These are phyloP conservation scores for Crotalaria pallida DNA, from an alignment of 306 rosid genomes.

Conservation along the genomic window DNA sequence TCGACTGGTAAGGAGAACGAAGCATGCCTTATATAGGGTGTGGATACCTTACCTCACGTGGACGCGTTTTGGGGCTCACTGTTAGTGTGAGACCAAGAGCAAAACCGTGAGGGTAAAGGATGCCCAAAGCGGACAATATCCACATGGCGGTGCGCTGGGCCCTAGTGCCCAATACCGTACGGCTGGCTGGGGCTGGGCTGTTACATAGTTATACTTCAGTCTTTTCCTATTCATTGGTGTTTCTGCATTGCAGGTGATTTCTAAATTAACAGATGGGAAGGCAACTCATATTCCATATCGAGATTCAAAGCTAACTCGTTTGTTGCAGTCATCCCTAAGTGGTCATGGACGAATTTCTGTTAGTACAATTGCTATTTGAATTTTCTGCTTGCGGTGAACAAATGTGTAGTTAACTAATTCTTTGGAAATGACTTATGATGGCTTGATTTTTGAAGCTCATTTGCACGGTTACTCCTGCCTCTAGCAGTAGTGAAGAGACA, in stretches of 20 bases:
- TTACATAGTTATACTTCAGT: not conserved
- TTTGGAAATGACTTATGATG: slow-evolving; percentile 11
- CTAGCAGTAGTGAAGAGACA: slow-evolving; percentile 91
- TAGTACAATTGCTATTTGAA: slow-evolving; percentile 25
- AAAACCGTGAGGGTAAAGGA: too few species aligned
- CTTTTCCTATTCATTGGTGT: not conserved
- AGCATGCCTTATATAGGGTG: too few species aligned
- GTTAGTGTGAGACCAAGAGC: too few species aligned
- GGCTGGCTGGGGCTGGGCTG: too few species aligned
- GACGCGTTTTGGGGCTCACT: too few species aligned
- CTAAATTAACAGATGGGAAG: slow-evolving; percentile 80
- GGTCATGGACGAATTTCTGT: slow-evolving; percentile 94
- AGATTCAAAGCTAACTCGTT: slow-evolving; percentile 86
- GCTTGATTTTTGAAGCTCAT: slow-evolving; percentile 54
- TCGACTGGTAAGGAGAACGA: too few species aligned
- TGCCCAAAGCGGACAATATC: too few species aligned
- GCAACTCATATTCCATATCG: slow-evolving; percentile 87
- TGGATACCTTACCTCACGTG: too few species aligned
- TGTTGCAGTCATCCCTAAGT: slow-evolving; percentile 83
- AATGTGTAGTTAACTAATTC: not conserved
- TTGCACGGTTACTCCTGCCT: slow-evolving; percentile 90
- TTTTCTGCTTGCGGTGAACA: not conserved
- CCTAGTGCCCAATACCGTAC: too few species aligned
- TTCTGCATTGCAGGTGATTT: slow-evolving; percentile 55
- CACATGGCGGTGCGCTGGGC: too few species aligned